A percentile compares a stretch with the other conserved stretches of the same genome.
Evolutionary conservation across 192 early-diverging fungal genomes (phyloP).

Genomic region (Entomortierella lignicola): DNA sequence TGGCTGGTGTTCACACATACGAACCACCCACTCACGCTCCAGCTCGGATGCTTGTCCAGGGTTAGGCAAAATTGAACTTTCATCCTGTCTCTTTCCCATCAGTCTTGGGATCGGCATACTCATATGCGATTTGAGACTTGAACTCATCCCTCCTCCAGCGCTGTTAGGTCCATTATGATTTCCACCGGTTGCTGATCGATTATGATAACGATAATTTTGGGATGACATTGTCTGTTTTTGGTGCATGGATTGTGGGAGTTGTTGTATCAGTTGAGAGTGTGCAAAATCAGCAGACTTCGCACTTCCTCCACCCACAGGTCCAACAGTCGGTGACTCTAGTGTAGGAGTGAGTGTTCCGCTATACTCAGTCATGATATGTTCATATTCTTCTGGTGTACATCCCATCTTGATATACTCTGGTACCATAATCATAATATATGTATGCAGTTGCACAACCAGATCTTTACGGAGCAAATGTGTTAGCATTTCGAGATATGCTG

Average conservation of each 20-base stretch:
- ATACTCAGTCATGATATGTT: constrained; percentile 40
- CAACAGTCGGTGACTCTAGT: constrained; percentile 32
- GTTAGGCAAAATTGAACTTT: constrained; percentile 54
- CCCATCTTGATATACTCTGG: constrained; percentile 68
- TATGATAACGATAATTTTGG: constrained; percentile 48
- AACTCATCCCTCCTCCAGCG: constrained; percentile 27
- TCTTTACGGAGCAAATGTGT: constrained; percentile 83
- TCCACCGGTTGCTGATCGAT: constrained; percentile 46
- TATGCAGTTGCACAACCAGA: constrained; percentile 84
- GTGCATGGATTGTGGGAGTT: constrained; percentile 26
- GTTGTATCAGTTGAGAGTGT: constrained; percentile 14
- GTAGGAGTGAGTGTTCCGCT: constrained; percentile 37
- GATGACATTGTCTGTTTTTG: constrained; percentile 37
- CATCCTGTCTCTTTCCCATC: constrained; percentile 39
- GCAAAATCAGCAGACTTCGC: constrained; percentile 47
- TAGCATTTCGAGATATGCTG: constrained; percentile 84
- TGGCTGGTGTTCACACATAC: constrained; percentile 64
- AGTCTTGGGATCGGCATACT: constrained; percentile 27
- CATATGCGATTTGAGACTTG: constrained; percentile 28
- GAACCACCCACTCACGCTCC: constrained; percentile 63
- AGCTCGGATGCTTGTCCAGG: constrained; percentile 59
- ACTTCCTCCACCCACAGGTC: constrained; percentile 38
- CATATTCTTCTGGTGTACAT: constrained; percentile 43
- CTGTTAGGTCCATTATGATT: constrained; percentile 8
- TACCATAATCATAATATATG: constrained; percentile 74